Base-by-base conservation (phyloP, 1,139 yeast genomes). In the Geotrichum restrictum region DNA sequence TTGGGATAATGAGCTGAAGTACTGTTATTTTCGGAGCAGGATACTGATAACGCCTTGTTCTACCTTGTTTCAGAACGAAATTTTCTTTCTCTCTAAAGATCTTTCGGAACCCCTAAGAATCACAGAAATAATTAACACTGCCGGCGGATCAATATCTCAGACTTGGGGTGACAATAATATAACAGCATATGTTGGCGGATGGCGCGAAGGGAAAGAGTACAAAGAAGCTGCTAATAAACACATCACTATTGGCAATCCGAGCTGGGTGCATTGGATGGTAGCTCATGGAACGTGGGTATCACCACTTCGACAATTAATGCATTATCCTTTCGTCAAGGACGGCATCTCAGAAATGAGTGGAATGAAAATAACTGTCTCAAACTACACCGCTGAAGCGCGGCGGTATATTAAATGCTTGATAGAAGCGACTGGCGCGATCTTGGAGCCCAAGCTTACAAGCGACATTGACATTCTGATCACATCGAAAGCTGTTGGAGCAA, bases 341-440 rank as follows among this genome's bases (percentile, higher is more conserved):
- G 81, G 81, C 1, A 59, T 88, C 33, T 68, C 77, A 10, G 79
- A 74, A 8, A 76, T 86, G 74, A 69, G 73, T 21, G 74, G 77
- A 16, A 68, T 80, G 42, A 70, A 74, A 11, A 78, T 89, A 11
- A 77, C 89, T 4, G 78, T 88, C 5, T 83, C 97, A 0, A 88
- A 88, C 62, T 89, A 87, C 64, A 79, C 85, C 27, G 97, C 97
- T 0, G 94, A 85, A 61, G 85, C 95, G 0, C 73, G 98, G 42
- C 70, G 73, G 16, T 91, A 88, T 62, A 69, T 93, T 36, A 80
- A 83, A 47, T 74, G 75, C 48, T 71, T 93, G 18, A 79, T 86
- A 6, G 74, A 75, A 14, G 74, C 84, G 0, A 66, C 88, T 62
- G 98, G 98, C 0, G 98, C 93, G 0, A 71, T 69, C 0, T 88